Evolutionary conservation across 2,329 filamentous ascomycete species (phyloP), one percentile per base, ranked within the genome.

Genomic region (Verticillium zaregamsianum): DNA sequence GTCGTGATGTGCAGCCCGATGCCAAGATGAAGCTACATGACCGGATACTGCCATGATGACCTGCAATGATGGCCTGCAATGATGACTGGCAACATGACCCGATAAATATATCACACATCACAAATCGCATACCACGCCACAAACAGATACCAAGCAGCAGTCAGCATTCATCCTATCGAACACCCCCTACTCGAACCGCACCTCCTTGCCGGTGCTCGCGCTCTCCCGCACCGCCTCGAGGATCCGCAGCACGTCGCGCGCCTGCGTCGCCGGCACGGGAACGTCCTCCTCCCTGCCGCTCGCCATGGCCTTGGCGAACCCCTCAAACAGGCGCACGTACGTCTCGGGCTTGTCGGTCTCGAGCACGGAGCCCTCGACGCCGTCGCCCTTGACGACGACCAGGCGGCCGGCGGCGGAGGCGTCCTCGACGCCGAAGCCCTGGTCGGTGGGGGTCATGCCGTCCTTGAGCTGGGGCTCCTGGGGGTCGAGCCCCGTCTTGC

Each of bases 381-480:
- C 85, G 14, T 83, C 80, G 3, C 74, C 77, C 9, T 80, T 77
- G 2, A 88, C 73, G 5, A 84, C 78, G 8, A 85, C 84, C 65
- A 93, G 74, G 25, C 60, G 55, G 62, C 72, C 82, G 65, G 89
- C 87, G 60, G 85, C 83, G 66, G 81, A 79, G 45, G 83, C 80
- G 11, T 80, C 78, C 68, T 93, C 91, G 45, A 83, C 72, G 2
- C 88, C 91, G 69, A 91, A 93, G 3, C 77, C 82, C 3, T 79
- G 72, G 61, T 91, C 86, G 0, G 81, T 80, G 7, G 87, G 86
- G 71, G 80, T 82, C 67, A 84, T 74, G 9, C 90, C 90, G 2
- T 77, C 80, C 72, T 85, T 85, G 59, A 93, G 81, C 73, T 92
- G 89, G 61, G 88, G 85, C 76, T 95, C 91, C 74, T 94, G 91